These are phyloP conservation scores for Penicillium roqueforti DNA, from an alignment of 495 filamentous ascomycete species.

Conservation along the genomic window DNA sequence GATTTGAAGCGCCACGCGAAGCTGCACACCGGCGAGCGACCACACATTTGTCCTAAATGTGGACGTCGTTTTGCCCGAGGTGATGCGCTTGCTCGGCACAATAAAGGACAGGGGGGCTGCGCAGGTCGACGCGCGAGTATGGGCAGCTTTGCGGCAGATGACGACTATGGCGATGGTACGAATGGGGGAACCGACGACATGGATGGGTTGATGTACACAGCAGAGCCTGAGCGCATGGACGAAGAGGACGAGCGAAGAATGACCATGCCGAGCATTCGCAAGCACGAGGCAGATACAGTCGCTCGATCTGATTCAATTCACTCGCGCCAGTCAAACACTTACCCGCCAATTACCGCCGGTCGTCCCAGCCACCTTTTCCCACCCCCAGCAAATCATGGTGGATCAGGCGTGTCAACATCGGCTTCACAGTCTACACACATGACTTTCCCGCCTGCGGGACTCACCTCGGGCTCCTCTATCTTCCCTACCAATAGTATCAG, in stretches of 20 bases:
- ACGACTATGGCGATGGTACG: constrained; percentile 57
- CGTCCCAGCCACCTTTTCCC: constrained; percentile 52
- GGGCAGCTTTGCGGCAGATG: constrained; percentile 78
- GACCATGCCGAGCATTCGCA: constrained; percentile 69
- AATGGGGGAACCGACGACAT: constrained; percentile 56
- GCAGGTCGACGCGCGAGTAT: constrained; percentile 85
- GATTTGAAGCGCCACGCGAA: constrained; percentile 96
- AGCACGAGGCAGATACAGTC: constrained; percentile 53
- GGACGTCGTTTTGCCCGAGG: constrained; percentile 91
- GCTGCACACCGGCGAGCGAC: constrained; percentile 92
- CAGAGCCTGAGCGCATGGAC: constrained; percentile 58
- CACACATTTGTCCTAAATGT: constrained; percentile 90
- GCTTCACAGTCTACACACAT: constrained; percentile 48
- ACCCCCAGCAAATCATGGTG: constrained; percentile 47
- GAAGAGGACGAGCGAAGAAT: constrained; percentile 57
- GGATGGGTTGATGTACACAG: constrained; percentile 65
- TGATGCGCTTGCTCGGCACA: constrained; percentile 90
- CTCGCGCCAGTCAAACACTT: constrained; percentile 64
- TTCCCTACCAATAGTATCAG: constrained; percentile 72
- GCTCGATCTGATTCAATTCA: constrained; percentile 50
- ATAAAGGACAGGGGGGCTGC: constrained; percentile 93
- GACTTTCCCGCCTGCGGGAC: constrained; percentile 45
- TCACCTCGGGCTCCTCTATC: constrained; percentile 48
- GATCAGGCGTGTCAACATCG: constrained; percentile 49
- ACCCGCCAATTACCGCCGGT: constrained; percentile 63